Evolutionary conservation across 805 yeast species (phyloP), one percentile per base, ranked within the genome.

Genomic region (Candida boidinii): DNA sequence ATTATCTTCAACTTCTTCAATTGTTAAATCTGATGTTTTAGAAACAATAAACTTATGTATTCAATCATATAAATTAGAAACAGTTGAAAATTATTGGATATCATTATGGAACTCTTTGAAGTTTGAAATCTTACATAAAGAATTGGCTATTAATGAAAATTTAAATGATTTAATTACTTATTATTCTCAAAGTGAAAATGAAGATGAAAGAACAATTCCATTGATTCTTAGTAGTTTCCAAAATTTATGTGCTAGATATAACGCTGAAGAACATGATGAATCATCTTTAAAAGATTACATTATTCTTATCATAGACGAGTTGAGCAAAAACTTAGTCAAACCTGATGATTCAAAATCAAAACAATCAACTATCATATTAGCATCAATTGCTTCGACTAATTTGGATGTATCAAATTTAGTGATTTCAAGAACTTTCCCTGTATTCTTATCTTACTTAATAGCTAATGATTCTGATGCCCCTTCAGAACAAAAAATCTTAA

Each of bases 61-160:
- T 7, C 54, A 62, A 11, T 56, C 54, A 5, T 84, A 80, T 48
- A 62, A 71, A 0, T 45, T 55, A 0, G 65, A 62, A 5, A 63
- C 73, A 1, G 53, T 82, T 8, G 58, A 67, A 20, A 66, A 66
- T 9, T 68, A 73, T 49, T 88, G 95, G 88, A 50, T 70, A 7
- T 70, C 79, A 2, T 49, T 90, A 4, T 92, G 95, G 95, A 81
- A 83, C 44, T 84, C 95, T 0, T 60, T 90, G 33, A 90, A 90
- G 52, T 87, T 74, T 52, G 96, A 90, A 54, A 68, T 90, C n/a
- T 60, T 90, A 36, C 95, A 90, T 52, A 79, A 78, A 26, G 84
- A 81, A 58, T 34, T 59, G 11, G 54, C 54, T 9, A 49, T 48
- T 22, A 46, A 54, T 10, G 51, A 53, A 20, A 49, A 48, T 17